phyloP scores from a whole-genome alignment of 2,329 filamentous ascomycete species.

The Cephalotrichum gorgonifer region DNA sequence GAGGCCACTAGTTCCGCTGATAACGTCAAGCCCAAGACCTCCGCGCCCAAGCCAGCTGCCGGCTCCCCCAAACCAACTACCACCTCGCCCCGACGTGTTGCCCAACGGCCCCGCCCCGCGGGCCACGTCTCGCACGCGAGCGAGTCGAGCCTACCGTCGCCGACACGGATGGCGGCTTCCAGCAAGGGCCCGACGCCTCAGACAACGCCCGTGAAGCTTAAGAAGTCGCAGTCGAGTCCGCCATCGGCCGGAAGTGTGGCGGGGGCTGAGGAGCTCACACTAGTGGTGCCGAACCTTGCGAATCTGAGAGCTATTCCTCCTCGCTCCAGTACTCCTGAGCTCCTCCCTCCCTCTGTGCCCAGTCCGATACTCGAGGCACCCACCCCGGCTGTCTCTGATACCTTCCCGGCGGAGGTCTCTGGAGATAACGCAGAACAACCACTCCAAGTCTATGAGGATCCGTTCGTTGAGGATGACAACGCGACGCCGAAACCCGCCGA shows the following conservation, averaged over 20 bases:
- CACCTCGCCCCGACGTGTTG: conserved; percentile 43
- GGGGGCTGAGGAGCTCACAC: conserved; percentile 33
- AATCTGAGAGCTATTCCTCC: conserved; percentile 16
- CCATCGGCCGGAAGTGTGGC: conserved; percentile 17
- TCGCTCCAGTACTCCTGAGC: conserved; percentile 1
- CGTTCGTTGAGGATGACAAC: conserved; percentile 39
- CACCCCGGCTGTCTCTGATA: not conserved
- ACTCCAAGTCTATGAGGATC: conserved; percentile 47
- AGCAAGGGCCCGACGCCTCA: conserved; percentile 26
- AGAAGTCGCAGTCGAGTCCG: conserved; percentile 18
- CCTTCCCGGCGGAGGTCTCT: not conserved
- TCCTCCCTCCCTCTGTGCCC: conserved; percentile 16
- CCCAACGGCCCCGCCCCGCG: conserved; percentile 28
- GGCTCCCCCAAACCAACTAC: conserved; percentile 41
- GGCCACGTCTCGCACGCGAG: conserved; percentile 38
- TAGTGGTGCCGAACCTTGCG: conserved; percentile 38
- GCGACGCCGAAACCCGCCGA: conserved; percentile 31
- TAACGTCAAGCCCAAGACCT: conserved; percentile 1
- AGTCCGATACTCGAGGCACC: conserved; percentile 4
- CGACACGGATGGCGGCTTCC: conserved; percentile 20
- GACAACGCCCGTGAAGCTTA: conserved; percentile 28
- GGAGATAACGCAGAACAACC: not conserved
- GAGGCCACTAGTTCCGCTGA: conserved; percentile 18
- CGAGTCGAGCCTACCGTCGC: conserved; percentile 38
- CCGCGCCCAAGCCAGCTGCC: not conserved